A percentile compares a stretch with the other conserved stretches of the same genome.
Evolutionary conservation across 192 early-diverging fungal species (phyloP).

Genomic region (Fimicolochytrium jonesii): DNA sequence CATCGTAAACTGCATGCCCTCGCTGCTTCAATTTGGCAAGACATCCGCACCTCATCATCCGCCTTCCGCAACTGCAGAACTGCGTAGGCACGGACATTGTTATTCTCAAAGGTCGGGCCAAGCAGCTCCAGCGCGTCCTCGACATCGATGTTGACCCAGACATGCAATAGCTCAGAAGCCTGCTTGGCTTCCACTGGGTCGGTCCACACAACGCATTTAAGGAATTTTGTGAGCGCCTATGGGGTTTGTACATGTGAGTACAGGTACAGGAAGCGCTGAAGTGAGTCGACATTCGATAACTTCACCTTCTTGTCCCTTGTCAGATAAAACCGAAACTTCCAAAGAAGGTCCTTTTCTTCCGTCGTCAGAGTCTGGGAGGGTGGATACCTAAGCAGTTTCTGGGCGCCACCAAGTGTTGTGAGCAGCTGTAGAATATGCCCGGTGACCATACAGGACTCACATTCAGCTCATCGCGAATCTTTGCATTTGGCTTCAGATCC

Average conservation of each 20-base stretch:
- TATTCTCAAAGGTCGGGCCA: slow-evolving; percentile 80
- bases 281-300: too few relatives aligned
- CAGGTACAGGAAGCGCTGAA: too few relatives aligned
- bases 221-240: slow-evolving; percentile 93
- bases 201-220: slow-evolving; percentile 93
- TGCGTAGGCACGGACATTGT: slow-evolving; percentile 78
- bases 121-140: slow-evolving; percentile 96
- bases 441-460: too few relatives aligned
- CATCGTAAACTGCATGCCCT: too few relatives aligned
- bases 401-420: not conserved
- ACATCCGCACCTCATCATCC: slow-evolving; percentile 84
- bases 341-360: slow-evolving; percentile 91
- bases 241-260: too few relatives aligned
- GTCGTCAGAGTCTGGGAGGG: slow-evolving; percentile 78
- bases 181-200: slow-evolving; percentile 88
- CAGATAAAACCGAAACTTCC: slow-evolving; percentile 97
- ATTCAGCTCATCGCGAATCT: slow-evolving; percentile 93
- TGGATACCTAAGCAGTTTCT: slow-evolving; percentile 89
- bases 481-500: slow-evolving; percentile 96
- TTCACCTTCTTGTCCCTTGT: slow-evolving; percentile 85
- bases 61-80: slow-evolving; percentile 84
- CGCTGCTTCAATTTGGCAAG: too few relatives aligned
- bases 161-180: slow-evolving; percentile 78
- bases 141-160: slow-evolving; percentile 90
- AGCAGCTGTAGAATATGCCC: too few relatives aligned